A percentile compares a stretch with the other conserved stretches of the same genome.
Conservation (phyloP, 768 basidiomycete genomes). For the Suillus brevipes region DNA sequence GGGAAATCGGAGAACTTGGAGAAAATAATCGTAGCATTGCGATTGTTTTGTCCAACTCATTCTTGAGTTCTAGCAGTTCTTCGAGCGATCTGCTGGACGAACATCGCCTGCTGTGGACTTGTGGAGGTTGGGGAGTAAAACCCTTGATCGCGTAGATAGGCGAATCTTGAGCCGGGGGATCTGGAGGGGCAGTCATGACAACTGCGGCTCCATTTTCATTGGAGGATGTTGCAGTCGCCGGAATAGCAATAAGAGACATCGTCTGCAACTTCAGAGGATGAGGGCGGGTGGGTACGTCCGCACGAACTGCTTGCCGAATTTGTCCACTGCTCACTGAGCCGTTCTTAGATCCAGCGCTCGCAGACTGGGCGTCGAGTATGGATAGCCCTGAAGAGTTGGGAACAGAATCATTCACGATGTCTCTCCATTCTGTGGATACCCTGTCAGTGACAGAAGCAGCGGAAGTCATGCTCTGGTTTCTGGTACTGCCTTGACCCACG, state of each 20-base stretch:
- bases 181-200: slow-evolving; percentile 4
- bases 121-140: slow-evolving; percentile 24
- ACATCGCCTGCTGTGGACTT: slow-evolving; percentile 7
- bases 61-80: slow-evolving; percentile 59
- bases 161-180: slow-evolving; percentile 31
- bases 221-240: slow-evolving; percentile 2
- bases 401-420: slow-evolving; percentile 10
- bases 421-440: slow-evolving; percentile 14
- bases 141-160: slow-evolving; percentile 49
- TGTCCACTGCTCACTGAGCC: slow-evolving; percentile 10
- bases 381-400: slow-evolving; percentile 9
- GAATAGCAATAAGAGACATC: background rate
- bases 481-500: slow-evolving; percentile 6
- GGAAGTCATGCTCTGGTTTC: background rate
- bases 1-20: slow-evolving; percentile 13
- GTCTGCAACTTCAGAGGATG: slow-evolving; percentile 9
- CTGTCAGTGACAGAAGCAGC: slow-evolving; percentile 5
- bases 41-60: slow-evolving; percentile 64
- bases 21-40: slow-evolving; percentile 54
- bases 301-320: slow-evolving; percentile 5
- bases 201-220: background rate
- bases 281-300: background rate
- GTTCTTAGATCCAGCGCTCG: slow-evolving; percentile 10
- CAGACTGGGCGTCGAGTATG: slow-evolving; percentile 13
- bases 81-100: slow-evolving; percentile 42